Evolutionary conservation across 139 green algal genomes (phyloP).

Genomic region (Chlamydomonas asymmetrica): DNA sequence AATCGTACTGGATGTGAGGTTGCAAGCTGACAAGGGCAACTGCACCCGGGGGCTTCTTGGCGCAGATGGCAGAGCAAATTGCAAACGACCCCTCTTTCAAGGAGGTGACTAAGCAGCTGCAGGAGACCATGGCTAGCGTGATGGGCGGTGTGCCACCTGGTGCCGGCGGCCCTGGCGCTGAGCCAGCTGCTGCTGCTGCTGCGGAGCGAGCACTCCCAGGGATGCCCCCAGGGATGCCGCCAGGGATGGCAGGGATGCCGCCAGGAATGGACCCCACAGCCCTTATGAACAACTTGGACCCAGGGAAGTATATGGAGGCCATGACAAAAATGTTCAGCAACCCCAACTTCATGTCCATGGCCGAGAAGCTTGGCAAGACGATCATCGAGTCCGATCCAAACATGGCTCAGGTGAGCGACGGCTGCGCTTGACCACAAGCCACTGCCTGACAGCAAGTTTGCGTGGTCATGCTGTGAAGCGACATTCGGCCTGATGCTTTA

Average conservation of each 20-base stretch:
- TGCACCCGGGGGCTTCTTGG: no score
- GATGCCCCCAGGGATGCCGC: conserved; percentile 4
- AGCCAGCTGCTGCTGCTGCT: conserved; percentile 18
- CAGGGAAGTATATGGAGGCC: conserved; percentile 74
- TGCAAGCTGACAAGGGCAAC: no score
- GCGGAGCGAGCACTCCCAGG: neutral
- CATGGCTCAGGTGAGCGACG: no score
- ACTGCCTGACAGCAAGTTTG: no score
- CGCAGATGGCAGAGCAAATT: conserved; percentile 87
- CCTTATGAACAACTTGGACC: conserved; percentile 52
- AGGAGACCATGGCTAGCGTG: conserved; percentile 56
- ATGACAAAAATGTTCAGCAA: conserved; percentile 82
- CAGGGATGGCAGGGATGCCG: conserved; percentile 14
- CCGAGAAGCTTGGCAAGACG: conserved; percentile 80
- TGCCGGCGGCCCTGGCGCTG: conserved; percentile 9
- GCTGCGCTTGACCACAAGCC: no score
- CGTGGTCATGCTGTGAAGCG: no score
- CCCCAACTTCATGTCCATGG: conserved; percentile 83
- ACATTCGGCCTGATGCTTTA: no score
- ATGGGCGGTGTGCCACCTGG: conserved; percentile 19
- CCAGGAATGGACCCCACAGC: conserved; percentile 23
- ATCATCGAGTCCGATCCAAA: conserved; percentile 81
- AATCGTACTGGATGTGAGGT: no score
- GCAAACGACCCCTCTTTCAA: conserved; percentile 71
- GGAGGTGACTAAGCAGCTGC: conserved; percentile 67